Conservation (phyloP, 2,329 filamentous ascomycete species). For the Pleurostoma richardsiae region DNA sequence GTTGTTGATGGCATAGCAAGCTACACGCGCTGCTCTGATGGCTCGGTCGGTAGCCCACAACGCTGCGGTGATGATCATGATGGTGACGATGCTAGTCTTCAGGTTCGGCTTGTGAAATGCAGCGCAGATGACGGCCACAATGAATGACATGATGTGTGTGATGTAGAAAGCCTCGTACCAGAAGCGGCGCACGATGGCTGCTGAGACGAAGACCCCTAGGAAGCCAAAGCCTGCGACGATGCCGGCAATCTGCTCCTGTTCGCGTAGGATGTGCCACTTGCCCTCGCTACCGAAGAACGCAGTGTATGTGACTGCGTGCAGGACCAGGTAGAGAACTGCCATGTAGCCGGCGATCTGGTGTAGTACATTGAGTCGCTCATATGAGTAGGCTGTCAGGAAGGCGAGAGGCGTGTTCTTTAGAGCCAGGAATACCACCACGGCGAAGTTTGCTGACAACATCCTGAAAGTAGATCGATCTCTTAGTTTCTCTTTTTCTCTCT, state of each 20-base stretch:
- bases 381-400: slow-evolving; percentile 47
- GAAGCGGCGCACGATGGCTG: slow-evolving; percentile 36
- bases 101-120: slow-evolving; percentile 47
- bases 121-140: slow-evolving; percentile 39
- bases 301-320: slow-evolving; percentile 41
- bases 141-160: slow-evolving; percentile 43
- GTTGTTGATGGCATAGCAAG: slow-evolving; percentile 43
- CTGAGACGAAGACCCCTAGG: slow-evolving; percentile 35
- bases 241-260: slow-evolving; percentile 36
- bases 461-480: slow-evolving; percentile 9
- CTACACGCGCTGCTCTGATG: slow-evolving; percentile 37
- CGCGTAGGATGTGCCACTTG: slow-evolving; percentile 24
- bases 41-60: slow-evolving; percentile 49
- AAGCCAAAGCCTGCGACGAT: slow-evolving; percentile 43
- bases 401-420: slow-evolving; percentile 56
- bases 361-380: slow-evolving; percentile 54
- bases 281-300: slow-evolving; percentile 28
- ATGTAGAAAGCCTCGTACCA: slow-evolving; percentile 54
- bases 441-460: slow-evolving; percentile 34
- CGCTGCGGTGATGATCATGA: slow-evolving; percentile 33
- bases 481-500: not conserved
- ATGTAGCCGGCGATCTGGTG: slow-evolving; percentile 49
- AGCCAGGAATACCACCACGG: slow-evolving; percentile 46
- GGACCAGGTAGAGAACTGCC: slow-evolving; percentile 36
- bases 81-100: slow-evolving; percentile 31